A percentile compares a stretch with the other conserved stretches of the same genome.
Evolutionary conservation across 305 asterid genomes (phyloP).

Genomic region (Fraxinus nigra): DNA sequence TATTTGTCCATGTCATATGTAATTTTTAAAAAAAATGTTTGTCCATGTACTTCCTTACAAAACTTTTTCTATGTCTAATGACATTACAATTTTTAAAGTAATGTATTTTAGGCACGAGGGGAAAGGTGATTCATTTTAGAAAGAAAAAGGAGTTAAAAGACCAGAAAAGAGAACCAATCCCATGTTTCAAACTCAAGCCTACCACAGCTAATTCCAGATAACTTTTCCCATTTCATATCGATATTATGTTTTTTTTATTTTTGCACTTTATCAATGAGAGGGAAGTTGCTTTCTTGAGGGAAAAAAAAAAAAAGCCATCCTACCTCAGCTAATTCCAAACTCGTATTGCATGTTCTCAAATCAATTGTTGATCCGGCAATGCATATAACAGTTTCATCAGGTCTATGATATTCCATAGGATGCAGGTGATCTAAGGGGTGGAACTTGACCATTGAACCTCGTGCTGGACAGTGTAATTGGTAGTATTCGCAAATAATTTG

Average conservation of each 20-base stretch:
- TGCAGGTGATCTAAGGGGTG: constrained; percentile 93
- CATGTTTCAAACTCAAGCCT: no score
- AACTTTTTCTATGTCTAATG: background rate
- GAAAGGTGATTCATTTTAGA: background rate
- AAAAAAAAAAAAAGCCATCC: background rate
- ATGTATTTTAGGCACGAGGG: background rate
- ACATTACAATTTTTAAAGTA: no score
- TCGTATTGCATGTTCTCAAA: constrained; percentile 77
- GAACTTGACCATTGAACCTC: constrained; percentile 74
- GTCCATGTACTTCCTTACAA: background rate
- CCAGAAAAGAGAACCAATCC: no score
- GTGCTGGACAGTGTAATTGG: constrained; percentile 57
- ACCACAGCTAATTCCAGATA: no score
- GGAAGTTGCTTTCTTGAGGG: background rate
- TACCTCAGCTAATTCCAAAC: constrained; percentile 94
- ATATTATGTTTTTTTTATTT: no score
- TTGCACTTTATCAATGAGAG: background rate
- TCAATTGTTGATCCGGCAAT: constrained; percentile 80
- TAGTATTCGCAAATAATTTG: constrained; percentile 84
- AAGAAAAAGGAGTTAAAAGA: no score
- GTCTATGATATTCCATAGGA: constrained; percentile 80
- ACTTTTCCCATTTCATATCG: no score
- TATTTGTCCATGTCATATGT: background rate
- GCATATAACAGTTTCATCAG: constrained; percentile 62
- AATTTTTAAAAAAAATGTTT: no score